Evolutionary conservation across 192 early-diverging fungal species (phyloP).

Genomic region (Coemansia sp.): DNA sequence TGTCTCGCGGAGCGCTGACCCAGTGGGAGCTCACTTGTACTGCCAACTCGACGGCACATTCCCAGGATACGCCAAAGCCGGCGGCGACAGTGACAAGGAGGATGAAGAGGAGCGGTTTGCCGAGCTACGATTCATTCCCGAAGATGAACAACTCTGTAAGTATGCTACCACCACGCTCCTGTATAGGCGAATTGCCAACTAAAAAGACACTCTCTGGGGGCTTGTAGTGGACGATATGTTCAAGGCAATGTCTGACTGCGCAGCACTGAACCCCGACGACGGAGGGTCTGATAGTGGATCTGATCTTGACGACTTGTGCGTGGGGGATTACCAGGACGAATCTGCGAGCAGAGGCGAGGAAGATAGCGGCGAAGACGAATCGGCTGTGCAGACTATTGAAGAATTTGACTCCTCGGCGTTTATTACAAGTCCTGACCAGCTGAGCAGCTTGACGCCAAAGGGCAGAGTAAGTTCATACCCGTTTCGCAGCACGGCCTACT

Average conservation of each 20-base stretch:
- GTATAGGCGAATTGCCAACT: not conserved
- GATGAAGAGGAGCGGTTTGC: conserved; percentile 22
- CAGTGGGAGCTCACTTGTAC: conserved; percentile 16
- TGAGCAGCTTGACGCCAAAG: conserved; percentile 24
- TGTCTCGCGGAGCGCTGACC: conserved; percentile 4
- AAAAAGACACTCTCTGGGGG: not conserved
- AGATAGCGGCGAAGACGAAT: conserved; percentile 1
- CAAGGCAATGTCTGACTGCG: conserved; percentile 36
- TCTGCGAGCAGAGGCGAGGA: not conserved
- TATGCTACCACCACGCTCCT: not conserved
- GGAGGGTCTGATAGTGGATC: not conserved
- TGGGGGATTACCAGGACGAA: not conserved
- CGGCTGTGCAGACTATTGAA: conserved; percentile 5
- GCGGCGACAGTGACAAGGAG: not conserved
- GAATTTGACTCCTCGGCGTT: conserved; percentile 26
- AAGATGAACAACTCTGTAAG: conserved; percentile 4
- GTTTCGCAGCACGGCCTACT: not conserved
- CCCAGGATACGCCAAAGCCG: not conserved
- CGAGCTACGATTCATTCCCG: conserved; percentile 25
- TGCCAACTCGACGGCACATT: conserved; percentile 36
- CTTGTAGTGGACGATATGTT: conserved; percentile 32
- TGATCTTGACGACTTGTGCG: not conserved
- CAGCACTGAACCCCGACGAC: conserved; percentile 26
- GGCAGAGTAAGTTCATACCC: conserved; percentile 15
- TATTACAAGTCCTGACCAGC: conserved; percentile 30